phyloP scores from a whole-genome alignment of 208 protist genomes.

The Tritrichomonas foetus region DNA sequence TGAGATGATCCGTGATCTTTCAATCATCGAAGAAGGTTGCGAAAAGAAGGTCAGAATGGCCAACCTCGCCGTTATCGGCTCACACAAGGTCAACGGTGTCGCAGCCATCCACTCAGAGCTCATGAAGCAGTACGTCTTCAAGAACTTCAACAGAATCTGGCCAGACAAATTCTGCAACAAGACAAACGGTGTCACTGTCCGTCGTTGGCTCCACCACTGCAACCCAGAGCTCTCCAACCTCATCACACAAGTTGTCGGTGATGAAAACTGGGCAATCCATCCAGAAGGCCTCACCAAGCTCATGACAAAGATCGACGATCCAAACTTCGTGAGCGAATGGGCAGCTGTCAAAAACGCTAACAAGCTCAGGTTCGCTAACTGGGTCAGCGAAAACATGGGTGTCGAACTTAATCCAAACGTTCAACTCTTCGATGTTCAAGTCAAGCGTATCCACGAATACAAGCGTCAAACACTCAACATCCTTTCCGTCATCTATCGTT shows the following conservation, averaged over 20 bases:
- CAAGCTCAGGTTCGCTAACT: not conserved
- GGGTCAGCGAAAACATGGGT: not conserved
- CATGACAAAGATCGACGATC: not conserved
- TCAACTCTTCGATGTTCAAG: conserved; percentile 66
- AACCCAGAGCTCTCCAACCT: conserved; percentile 45
- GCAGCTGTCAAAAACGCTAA: not conserved
- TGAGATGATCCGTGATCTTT: conserved; percentile 51
- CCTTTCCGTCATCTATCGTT: conserved; percentile 63
- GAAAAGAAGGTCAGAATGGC: conserved; percentile 62
- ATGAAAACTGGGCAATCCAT: not conserved
- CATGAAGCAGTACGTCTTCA: conserved; percentile 63
- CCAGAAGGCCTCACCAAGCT: not conserved
- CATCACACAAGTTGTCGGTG: not conserved
- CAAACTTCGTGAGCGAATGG: not conserved
- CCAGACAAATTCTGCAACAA: conserved; percentile 71
- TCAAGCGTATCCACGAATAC: too few species aligned
- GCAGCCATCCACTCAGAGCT: conserved; percentile 71
- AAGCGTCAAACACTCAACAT: conserved; percentile 75
- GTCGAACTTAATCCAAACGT: not conserved
- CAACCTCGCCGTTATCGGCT: conserved; percentile 69
- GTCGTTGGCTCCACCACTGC: conserved; percentile 68
- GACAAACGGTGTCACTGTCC: conserved; percentile 76
- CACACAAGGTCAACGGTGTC: conserved; percentile 71
- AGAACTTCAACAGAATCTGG: conserved; percentile 65
- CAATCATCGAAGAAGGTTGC: conserved; percentile 67